Evolutionary conservation across 2,329 filamentous ascomycete genomes (phyloP).

Genomic region (Alternaria tenuissima): DNA sequence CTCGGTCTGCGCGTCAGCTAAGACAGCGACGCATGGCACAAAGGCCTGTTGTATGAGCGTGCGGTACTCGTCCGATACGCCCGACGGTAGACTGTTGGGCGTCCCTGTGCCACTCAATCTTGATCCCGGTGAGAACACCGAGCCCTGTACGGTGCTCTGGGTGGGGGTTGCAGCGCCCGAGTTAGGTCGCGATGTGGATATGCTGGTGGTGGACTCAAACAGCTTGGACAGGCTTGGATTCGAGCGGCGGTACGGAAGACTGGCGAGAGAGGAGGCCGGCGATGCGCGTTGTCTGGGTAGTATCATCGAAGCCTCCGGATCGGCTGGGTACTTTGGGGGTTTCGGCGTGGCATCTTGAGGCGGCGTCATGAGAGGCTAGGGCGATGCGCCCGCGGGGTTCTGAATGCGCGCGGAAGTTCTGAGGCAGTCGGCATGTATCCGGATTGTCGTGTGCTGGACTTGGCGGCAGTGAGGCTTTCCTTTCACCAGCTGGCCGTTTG

Average conservation of each 20-base stretch:
- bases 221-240: constrained; percentile 62
- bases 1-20: constrained; percentile 87
- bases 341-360: constrained; percentile 51
- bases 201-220: constrained; percentile 60
- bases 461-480: constrained; percentile 11
- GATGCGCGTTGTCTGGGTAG: constrained; percentile 67
- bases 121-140: constrained; percentile 56
- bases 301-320: constrained; percentile 68
- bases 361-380: constrained; percentile 52
- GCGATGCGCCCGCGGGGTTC: constrained; percentile 46
- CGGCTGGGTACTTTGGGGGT: constrained; percentile 59
- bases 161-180: constrained; percentile 56
- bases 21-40: constrained; percentile 86
- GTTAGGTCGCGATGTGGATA: constrained; percentile 52
- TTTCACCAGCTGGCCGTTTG: constrained; percentile 17
- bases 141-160: constrained; percentile 44
- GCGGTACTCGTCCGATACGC: constrained; percentile 62
- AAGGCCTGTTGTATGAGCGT: constrained; percentile 82
- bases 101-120: constrained; percentile 48
- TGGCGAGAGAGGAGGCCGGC: constrained; percentile 67
- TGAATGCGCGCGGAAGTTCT: constrained; percentile 39
- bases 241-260: constrained; percentile 62
- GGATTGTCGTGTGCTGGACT: constrained; percentile 11
- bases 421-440: constrained; percentile 47
- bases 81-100: constrained; percentile 52